Percentiles rank a stretch among this genome's conserved stretches.
Conservation (phyloP, 2,329 filamentous ascomycete species). For the Madurella fahalii region DNA sequence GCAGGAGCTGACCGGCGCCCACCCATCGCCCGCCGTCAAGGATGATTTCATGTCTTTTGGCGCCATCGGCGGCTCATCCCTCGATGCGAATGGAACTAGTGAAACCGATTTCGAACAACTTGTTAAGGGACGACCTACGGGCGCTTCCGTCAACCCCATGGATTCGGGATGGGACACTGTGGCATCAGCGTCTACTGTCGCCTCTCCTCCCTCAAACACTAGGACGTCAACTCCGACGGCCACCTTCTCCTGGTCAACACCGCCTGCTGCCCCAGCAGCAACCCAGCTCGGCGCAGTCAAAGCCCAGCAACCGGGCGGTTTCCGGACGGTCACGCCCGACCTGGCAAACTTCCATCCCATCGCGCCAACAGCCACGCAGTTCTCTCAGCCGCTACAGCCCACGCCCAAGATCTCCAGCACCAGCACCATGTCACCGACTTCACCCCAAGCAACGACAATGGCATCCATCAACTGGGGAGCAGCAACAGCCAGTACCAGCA, state of each 20-base stretch:
- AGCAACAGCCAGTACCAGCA: conserved; percentile 31
- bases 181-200: conserved; percentile 31
- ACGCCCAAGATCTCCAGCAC: conserved; percentile 12
- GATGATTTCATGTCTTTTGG: conserved; percentile 70
- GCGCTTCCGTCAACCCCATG: conserved; percentile 36
- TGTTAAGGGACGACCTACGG: conserved; percentile 67
- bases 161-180: conserved; percentile 50
- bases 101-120: conserved; percentile 82
- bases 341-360: conserved; percentile 52
- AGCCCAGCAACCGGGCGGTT: conserved; percentile 37
- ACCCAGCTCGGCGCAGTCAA: conserved; percentile 34
- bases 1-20: conserved; percentile 69
- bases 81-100: conserved; percentile 50
- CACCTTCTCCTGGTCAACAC: conserved; percentile 63
- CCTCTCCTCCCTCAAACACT: conserved; percentile 34
- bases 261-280: conserved; percentile 28
- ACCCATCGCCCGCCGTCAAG: conserved; percentile 46
- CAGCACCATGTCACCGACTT: conserved; percentile 25
- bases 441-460: neutral
- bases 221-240: conserved; percentile 39
- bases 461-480: conserved; percentile 51
- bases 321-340: conserved; percentile 58
- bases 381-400: conserved; percentile 56
- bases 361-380: conserved; percentile 58
- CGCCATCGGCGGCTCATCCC: conserved; percentile 58